These are phyloP conservation scores for Byssochlamys sp. DNA, from an alignment of 2,329 filamentous ascomycete genomes.

Conservation along the genomic window DNA sequence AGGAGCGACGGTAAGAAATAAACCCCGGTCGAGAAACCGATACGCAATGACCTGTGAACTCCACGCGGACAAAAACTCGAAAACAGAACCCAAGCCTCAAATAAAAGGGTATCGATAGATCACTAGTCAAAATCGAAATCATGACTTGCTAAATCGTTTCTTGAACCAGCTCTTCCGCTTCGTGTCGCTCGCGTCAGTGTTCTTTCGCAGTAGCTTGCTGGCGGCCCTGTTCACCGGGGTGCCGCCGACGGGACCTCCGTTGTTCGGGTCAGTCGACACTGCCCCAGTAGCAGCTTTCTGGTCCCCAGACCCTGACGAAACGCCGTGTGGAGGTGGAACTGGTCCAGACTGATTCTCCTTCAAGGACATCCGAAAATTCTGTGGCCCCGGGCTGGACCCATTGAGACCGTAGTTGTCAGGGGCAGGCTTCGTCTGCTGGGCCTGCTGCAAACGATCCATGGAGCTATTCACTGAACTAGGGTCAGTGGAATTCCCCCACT, in stretches of 20 bases:
- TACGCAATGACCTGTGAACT: background rate
- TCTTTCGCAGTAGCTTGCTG: conserved; percentile 12
- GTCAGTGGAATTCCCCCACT: conserved; percentile 71
- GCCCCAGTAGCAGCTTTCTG: background rate
- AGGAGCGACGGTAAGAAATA: background rate
- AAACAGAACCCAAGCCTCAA: background rate
- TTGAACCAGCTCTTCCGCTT: conserved; percentile 90
- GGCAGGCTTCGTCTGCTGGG: conserved; percentile 28
- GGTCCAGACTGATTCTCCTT: conserved; percentile 15
- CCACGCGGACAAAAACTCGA: background rate
- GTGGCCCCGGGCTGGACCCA: conserved; percentile 37
- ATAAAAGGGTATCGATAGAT: background rate
- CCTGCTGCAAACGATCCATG: conserved; percentile 60
- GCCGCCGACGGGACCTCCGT: conserved; percentile 18
- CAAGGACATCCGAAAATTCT: conserved; percentile 7
- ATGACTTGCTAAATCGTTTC: conserved; percentile 57
- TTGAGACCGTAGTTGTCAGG: conserved; percentile 56
- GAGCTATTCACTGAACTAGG: conserved; percentile 92
- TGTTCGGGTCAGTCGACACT: conserved; percentile 12
- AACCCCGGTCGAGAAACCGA: background rate
- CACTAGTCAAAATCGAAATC: background rate
- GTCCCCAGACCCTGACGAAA: background rate
- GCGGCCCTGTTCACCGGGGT: background rate
- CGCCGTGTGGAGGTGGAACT: conserved; percentile 12
- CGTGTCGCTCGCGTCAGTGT: conserved; percentile 33